Evolutionary conservation across 2,329 filamentous ascomycete species (phyloP).

Genomic region (Fusarium dimerum): DNA sequence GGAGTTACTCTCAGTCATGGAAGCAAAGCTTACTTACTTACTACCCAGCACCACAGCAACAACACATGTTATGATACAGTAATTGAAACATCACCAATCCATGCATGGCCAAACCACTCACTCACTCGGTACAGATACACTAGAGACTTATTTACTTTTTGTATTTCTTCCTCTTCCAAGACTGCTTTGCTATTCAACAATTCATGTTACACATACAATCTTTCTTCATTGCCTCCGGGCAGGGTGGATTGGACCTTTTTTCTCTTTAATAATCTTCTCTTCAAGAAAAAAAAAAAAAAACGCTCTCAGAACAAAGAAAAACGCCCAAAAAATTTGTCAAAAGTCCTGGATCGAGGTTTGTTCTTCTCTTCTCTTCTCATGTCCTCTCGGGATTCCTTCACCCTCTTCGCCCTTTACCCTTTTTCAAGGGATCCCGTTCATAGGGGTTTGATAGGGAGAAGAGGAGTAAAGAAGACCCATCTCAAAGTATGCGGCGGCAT

Average conservation of each 20-base stretch:
- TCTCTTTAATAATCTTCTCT: slow-evolving; percentile 11
- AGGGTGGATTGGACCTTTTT: neutral
- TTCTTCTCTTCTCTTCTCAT: neutral
- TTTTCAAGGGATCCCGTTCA: too few species aligned
- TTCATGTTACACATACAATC: slow-evolving; percentile 31
- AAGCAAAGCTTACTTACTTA: too few species aligned
- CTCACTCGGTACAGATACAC: too few species aligned
- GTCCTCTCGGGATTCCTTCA: neutral
- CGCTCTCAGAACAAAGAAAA: slow-evolving; percentile 1
- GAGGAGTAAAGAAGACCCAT: slow-evolving; percentile 7
- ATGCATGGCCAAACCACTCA: too few species aligned
- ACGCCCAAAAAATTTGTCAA: slow-evolving; percentile 22
- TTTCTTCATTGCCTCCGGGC: slow-evolving; percentile 9
- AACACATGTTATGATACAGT: too few species aligned
- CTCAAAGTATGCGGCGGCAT: slow-evolving; percentile 4
- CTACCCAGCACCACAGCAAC: too few species aligned
- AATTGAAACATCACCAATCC: too few species aligned
- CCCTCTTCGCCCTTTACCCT: neutral
- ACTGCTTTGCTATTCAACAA: slow-evolving; percentile 22
- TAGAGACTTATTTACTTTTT: neutral
- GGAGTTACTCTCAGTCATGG: too few species aligned
- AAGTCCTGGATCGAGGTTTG: slow-evolving; percentile 21
- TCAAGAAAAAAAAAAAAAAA: neutral
- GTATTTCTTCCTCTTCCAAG: slow-evolving; percentile 24
- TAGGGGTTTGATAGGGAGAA: neutral